Percentiles rank a stretch among this genome's conserved stretches.
phyloP scores from a whole-genome alignment of 331 rosid genomes.

The Acacia concinna region DNA sequence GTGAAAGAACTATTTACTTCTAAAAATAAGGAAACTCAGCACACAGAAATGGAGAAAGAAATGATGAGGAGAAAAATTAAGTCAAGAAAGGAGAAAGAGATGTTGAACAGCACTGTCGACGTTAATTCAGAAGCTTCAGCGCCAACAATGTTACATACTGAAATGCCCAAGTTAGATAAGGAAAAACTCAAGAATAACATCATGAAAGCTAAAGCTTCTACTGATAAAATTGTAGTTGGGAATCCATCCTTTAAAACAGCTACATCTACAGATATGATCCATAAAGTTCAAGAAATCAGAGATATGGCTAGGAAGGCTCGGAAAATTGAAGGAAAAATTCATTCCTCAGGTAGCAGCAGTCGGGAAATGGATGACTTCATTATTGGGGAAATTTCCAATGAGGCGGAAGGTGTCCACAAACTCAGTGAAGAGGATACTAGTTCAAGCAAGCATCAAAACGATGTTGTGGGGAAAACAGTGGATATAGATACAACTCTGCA shows the following conservation, averaged over 20 bases:
- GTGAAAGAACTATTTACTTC: slow-evolving; percentile 58
- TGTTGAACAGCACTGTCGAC: slow-evolving; percentile 57
- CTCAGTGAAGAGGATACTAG: slow-evolving; percentile 28
- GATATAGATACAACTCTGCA: slow-evolving; percentile 22
- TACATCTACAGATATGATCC: slow-evolving; percentile 37
- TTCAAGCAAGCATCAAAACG: slow-evolving; percentile 31
- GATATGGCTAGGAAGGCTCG: slow-evolving; percentile 61
- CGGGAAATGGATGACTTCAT: slow-evolving; percentile 29
- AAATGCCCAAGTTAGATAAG: slow-evolving; percentile 71
- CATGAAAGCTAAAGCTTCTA: slow-evolving; percentile 47
- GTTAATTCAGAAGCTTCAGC: slow-evolving; percentile 51
- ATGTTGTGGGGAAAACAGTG: slow-evolving; percentile 30
- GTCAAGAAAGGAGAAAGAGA: slow-evolving; percentile 71
- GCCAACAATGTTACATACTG: slow-evolving; percentile 25
- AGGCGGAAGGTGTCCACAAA: slow-evolving; percentile 29
- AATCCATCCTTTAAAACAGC: slow-evolving; percentile 32
- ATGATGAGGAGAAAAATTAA: slow-evolving; percentile 89
- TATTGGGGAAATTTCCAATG: slow-evolving; percentile 35
- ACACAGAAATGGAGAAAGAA: slow-evolving; percentile 62
- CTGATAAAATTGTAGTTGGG: slow-evolving; percentile 36
- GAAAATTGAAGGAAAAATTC: slow-evolving; percentile 47
- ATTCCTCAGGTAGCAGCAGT: slow-evolving; percentile 31
- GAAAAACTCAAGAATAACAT: slow-evolving; percentile 60
- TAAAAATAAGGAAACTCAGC: slow-evolving; percentile 49
- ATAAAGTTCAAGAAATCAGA: slow-evolving; percentile 64